These are phyloP conservation scores for Orbilia ellipsospora DNA, from an alignment of 2,329 filamentous ascomycete species.

Conservation along the genomic window DNA sequence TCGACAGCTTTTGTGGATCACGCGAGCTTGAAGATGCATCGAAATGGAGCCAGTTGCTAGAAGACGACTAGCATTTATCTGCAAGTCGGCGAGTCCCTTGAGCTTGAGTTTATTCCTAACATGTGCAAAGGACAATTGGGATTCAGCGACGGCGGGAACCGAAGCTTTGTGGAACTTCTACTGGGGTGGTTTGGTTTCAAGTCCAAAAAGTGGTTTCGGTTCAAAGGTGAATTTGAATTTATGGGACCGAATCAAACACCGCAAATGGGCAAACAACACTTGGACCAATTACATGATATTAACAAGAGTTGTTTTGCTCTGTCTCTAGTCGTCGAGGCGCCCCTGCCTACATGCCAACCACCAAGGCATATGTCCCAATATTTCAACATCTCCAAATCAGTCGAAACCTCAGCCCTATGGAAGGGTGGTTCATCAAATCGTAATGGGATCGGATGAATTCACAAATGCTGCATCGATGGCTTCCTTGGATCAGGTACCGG, in stretches of 20 bases:
- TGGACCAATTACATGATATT: not conserved
- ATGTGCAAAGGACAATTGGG: not conserved
- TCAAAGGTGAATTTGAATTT: not conserved
- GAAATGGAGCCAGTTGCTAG: conserved; percentile 19
- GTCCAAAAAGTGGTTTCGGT: no score
- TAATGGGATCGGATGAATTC: not conserved
- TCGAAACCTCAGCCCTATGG: conserved; percentile 8
- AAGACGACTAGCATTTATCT: conserved; percentile 31
- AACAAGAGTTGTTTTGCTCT: not conserved
- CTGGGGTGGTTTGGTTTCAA: no score
- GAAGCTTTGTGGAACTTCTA: not conserved
- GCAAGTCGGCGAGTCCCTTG: conserved; percentile 24
- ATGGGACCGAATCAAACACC: no score
- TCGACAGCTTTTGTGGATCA: conserved; percentile 17
- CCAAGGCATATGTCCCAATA: no score
- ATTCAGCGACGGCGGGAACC: no score
- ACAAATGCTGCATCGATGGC: not conserved
- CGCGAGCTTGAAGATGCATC: conserved; percentile 20
- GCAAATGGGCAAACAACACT: no score
- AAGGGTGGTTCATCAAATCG: not conserved
- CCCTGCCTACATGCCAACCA: not conserved
- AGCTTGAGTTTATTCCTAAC: not conserved
- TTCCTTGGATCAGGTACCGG: not conserved
- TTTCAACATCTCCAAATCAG: no score
- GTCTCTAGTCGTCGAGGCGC: no score